Conservation (phyloP, 768 basidiomycete genomes). For the Leccinellum rugosiceps region DNA sequence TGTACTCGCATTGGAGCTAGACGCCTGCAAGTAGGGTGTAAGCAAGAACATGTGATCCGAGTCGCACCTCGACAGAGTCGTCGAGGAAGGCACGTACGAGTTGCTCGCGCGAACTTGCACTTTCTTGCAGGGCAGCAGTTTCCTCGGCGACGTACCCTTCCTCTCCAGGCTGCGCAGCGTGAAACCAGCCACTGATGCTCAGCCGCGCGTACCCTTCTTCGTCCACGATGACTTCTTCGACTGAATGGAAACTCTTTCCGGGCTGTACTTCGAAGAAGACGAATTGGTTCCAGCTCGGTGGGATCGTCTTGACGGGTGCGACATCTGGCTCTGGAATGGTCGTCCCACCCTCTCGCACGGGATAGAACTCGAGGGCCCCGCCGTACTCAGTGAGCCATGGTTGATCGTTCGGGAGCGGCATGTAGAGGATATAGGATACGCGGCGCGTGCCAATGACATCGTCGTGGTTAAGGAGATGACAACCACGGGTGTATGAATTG, state of each 20-base stretch:
- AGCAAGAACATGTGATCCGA: neutral
- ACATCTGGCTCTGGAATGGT: conserved; percentile 66
- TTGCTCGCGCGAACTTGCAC: conserved; percentile 90
- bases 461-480: conserved; percentile 96
- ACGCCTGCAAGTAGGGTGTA: conserved; percentile 41
- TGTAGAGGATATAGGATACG: conserved; percentile 95
- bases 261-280: conserved; percentile 92
- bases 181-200: conserved; percentile 97
- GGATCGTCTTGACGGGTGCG: conserved; percentile 62
- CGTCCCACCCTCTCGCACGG: conserved; percentile 54
- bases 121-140: conserved; percentile 49
- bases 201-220: conserved; percentile 71
- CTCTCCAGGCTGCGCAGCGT: conserved; percentile 86
- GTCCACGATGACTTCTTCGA: conserved; percentile 90
- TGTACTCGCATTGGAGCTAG: conserved; percentile 44
- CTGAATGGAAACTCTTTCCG: conserved; percentile 92
- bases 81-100: conserved; percentile 53
- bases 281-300: conserved; percentile 88
- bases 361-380: conserved; percentile 92
- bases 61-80: neutral
- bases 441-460: conserved; percentile 94
- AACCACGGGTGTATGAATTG: conserved; percentile 86
- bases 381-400: conserved; percentile 90
- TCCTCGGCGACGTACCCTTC: conserved; percentile 70
- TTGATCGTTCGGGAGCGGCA: conserved; percentile 72